A percentile compares a stretch with the other conserved stretches of the same genome.
Evolutionary conservation across 176 grass and related monocot species (phyloP).

Genomic region (Cenchrus fungigraminus): DNA sequence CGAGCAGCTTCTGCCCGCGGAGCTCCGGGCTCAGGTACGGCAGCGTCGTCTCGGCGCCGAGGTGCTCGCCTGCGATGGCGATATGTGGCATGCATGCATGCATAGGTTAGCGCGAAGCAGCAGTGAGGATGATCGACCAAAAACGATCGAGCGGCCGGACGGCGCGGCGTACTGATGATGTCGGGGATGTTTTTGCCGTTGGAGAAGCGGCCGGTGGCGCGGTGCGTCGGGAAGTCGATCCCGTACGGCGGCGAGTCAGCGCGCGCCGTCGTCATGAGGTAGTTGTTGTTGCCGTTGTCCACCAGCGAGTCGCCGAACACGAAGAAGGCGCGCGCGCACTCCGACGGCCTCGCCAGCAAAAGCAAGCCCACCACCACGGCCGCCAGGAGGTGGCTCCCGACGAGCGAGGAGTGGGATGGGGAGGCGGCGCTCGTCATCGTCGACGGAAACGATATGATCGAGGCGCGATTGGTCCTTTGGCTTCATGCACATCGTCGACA

Average conservation of each 20-base stretch:
- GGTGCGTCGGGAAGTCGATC: conserved; percentile 79
- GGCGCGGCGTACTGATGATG: conserved; percentile 65
- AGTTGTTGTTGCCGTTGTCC: conserved; percentile 99
- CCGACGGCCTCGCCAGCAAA: conserved; percentile 8
- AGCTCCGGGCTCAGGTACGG: conserved; percentile 84
- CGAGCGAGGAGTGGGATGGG: no score
- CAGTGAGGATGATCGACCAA: no score
- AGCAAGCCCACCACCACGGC: neutral
- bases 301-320: conserved; percentile 97
- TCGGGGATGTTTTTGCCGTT: conserved; percentile 94
- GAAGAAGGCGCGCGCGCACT: conserved; percentile 79
- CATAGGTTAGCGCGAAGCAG: neutral
- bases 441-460: no score
- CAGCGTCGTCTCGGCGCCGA: conserved; percentile 68
- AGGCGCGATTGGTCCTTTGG: neutral
- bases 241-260: conserved; percentile 87
- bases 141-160: no score
- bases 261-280: conserved; percentile 71
- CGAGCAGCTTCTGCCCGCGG: conserved; percentile 70
- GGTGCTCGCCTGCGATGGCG: conserved; percentile 64
- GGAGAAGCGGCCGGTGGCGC: conserved; percentile 80
- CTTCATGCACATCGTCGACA: neutral
- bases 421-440: no score
- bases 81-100: neutral
- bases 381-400: no score